Conservation (phyloP, 1,139 yeast species). For the Yamadazyma dushanensis region DNA sequence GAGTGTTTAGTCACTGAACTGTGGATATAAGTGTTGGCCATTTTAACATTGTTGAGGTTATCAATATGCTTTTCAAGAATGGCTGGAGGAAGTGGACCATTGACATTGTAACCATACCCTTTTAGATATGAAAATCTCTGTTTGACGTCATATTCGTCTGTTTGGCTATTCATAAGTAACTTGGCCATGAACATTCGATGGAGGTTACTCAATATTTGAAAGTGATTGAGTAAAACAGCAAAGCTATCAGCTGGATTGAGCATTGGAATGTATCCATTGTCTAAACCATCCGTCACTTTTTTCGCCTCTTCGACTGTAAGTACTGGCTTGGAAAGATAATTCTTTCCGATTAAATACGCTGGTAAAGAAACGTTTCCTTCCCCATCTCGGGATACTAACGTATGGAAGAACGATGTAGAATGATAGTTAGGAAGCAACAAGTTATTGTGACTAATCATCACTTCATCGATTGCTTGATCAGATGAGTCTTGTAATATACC, state of each 20-base stretch:
- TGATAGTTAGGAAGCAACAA: conserved; percentile 35
- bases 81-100: conserved; percentile 27
- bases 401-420: conserved; percentile 35
- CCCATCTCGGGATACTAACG: conserved; percentile 36
- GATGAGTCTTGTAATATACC: conserved; percentile 12
- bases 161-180: background rate
- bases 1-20: conserved; percentile 19
- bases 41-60: conserved; percentile 19
- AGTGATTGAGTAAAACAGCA: conserved; percentile 36
- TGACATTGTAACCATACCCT: conserved; percentile 34
- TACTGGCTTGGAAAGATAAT: conserved; percentile 24
- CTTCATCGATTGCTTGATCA: conserved; percentile 23
- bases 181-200: conserved; percentile 16
- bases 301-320: conserved; percentile 13
- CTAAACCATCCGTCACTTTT: conserved; percentile 28
- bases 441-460: conserved; percentile 38
- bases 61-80: conserved; percentile 19
- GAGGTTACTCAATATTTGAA: conserved; percentile 33
- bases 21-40: conserved; percentile 13
- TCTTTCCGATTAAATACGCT: conserved; percentile 34
- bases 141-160: conserved; percentile 5
- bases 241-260: conserved; percentile 22
- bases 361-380: conserved; percentile 35
- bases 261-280: conserved; percentile 29
- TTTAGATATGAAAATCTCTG: conserved; percentile 28